Evolutionary conservation across 169 alveolate species (phyloP).

Genomic region (Besnoitia besnoiti): DNA sequence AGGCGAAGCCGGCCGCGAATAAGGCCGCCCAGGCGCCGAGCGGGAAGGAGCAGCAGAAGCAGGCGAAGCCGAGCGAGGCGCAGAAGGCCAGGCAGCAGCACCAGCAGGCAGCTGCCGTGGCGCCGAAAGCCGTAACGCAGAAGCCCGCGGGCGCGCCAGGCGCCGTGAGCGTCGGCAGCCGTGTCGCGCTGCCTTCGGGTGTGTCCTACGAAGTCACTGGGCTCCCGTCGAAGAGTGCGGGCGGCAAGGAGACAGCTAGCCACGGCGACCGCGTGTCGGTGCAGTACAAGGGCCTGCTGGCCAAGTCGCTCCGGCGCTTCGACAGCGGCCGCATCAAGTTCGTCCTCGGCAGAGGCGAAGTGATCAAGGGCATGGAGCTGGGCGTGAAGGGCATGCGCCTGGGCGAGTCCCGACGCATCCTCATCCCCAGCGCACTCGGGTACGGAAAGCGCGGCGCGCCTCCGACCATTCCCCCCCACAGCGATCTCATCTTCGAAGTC

Average conservation of each 20-base stretch:
- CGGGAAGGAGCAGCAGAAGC: not conserved
- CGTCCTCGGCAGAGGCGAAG: conserved; percentile 26
- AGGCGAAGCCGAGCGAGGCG: conserved; percentile 6
- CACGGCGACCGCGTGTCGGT: conserved; percentile 27
- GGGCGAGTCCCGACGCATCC: conserved; percentile 43
- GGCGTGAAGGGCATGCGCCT: conserved; percentile 28
- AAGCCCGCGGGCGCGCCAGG: not conserved
- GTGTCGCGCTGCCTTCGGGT: conserved; percentile 6
- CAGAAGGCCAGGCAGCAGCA: not conserved
- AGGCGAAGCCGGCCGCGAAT: not conserved
- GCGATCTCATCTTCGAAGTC: conserved; percentile 42
- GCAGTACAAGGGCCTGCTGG: conserved; percentile 39
- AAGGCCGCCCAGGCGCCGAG: not conserved
- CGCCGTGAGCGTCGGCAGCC: not conserved
- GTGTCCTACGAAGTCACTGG: not conserved
- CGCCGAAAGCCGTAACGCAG: not conserved
- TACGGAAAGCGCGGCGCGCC: conserved; percentile 63
- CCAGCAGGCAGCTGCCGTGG: not conserved
- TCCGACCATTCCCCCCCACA: conserved; percentile 56
- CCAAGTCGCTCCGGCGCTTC: not conserved
- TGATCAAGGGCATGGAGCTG: conserved; percentile 47
- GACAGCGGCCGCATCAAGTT: conserved; percentile 29
- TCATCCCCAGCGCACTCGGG: conserved; percentile 46
- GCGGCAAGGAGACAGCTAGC: not conserved
- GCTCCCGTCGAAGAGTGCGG: conserved; percentile 11